Conservation (phyloP, 192 early-diverging fungal species). For the Podila horticola region DNA sequence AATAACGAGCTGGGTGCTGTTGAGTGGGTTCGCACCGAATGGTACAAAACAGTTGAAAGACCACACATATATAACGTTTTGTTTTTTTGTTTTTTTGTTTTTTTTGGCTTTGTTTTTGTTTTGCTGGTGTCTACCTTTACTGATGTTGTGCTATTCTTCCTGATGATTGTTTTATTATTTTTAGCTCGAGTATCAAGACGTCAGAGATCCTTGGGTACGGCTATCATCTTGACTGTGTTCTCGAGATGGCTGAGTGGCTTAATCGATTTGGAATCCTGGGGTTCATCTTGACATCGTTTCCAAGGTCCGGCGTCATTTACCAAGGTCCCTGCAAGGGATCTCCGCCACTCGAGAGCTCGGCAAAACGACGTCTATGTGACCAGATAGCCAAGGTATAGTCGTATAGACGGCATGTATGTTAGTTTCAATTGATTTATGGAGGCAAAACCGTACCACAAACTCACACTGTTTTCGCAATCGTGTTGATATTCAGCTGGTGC, state of each 20-base stretch:
- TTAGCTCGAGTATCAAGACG: background rate
- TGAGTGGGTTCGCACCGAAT: background rate
- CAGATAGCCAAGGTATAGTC: constrained; percentile 20
- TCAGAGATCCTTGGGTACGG: constrained; percentile 17
- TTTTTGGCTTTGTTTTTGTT: constrained; percentile 9
- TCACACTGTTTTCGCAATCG: background rate
- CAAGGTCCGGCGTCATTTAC: constrained; percentile 10
- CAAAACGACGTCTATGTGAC: background rate
- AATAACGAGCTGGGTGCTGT: constrained; percentile 35
- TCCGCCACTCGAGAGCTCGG: background rate
- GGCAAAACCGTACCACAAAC: too few species aligned
- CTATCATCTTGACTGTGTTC: background rate
- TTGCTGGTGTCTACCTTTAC: background rate
- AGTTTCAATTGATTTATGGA: too few species aligned
- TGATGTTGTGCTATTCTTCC: too few species aligned
- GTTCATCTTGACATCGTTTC: constrained; percentile 14
- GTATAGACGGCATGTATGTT: too few species aligned
- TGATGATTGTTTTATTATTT: background rate
- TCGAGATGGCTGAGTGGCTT: background rate
- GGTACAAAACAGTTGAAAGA: constrained; percentile 7
- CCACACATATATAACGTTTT: background rate
- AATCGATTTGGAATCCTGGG: constrained; percentile 27
- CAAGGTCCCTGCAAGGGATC: constrained; percentile 13
- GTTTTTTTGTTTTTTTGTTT: background rate
- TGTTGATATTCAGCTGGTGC: background rate